These are phyloP conservation scores for Pseudogymnoascus sp. DNA, from an alignment of 2,329 filamentous ascomycete genomes.

Conservation along the genomic window DNA sequence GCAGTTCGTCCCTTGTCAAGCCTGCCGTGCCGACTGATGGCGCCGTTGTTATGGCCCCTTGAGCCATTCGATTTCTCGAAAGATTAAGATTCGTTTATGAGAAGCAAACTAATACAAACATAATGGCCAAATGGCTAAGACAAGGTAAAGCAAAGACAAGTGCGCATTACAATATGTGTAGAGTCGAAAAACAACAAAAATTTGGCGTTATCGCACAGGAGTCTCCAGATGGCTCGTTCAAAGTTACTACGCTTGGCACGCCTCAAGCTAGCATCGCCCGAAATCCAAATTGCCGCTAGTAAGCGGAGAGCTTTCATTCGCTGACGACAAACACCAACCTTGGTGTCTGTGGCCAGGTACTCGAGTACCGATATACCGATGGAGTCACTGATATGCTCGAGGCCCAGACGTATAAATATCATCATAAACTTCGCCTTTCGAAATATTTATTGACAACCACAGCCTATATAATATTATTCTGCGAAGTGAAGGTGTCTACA, in stretches of 20 bases:
- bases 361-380: background rate
- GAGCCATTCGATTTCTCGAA: constrained; percentile 24
- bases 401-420: background rate
- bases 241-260: background rate
- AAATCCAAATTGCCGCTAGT: background rate
- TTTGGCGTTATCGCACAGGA: background rate
- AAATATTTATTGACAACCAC: background rate
- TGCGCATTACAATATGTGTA: background rate
- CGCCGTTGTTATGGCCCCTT: constrained; percentile 31
- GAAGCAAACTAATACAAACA: constrained; percentile 7
- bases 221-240: background rate
- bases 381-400: background rate
- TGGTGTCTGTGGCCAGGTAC: background rate
- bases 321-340: background rate
- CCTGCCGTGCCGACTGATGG: constrained; percentile 21
- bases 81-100: constrained; percentile 6
- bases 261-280: background rate
- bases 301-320: background rate
- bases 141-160: background rate
- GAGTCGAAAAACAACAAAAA: constrained; percentile 2
- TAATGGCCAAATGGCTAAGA: constrained; percentile 1
- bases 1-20: constrained; percentile 41
- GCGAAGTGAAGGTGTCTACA: background rate
- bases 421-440: background rate
- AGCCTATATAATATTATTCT: background rate